Percentiles rank a stretch among this genome's conserved stretches.
phyloP scores from a whole-genome alignment of 805 yeast species.

The Ascoidea rubescens region DNA sequence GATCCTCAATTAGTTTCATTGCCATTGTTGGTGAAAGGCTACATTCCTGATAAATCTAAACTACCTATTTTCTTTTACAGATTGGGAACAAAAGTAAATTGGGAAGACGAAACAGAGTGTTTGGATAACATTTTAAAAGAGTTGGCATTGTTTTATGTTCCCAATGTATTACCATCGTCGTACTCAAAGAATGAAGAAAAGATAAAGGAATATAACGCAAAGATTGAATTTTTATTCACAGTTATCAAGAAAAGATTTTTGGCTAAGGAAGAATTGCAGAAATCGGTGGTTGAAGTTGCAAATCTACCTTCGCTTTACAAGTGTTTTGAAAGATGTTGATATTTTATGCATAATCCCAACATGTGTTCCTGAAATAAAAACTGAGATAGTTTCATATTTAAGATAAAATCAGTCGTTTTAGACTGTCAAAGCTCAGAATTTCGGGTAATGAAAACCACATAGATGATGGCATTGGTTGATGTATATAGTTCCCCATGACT shows the following conservation, averaged over 20 bases:
- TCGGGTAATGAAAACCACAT: no score
- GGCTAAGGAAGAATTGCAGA: slow-evolving; percentile 39
- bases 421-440: no score
- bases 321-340: slow-evolving; percentile 82
- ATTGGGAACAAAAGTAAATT: slow-evolving; percentile 44
- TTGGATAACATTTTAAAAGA: slow-evolving; percentile 50
- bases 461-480: no score
- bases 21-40: slow-evolving; percentile 57
- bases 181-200: slow-evolving; percentile 11
- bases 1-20: slow-evolving; percentile 30
- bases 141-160: slow-evolving; percentile 61
- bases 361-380: no score
- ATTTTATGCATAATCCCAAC: background rate
- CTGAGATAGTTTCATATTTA: no score
- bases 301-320: slow-evolving; percentile 81
- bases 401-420: no score
- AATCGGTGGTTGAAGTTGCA: slow-evolving; percentile 71
- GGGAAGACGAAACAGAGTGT: slow-evolving; percentile 57
- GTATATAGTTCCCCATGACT: no score
- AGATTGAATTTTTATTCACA: slow-evolving; percentile 54
- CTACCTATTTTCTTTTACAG: slow-evolving; percentile 54
- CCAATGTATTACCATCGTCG: slow-evolving; percentile 24
- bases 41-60: slow-evolving; percentile 48
- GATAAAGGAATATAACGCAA: slow-evolving; percentile 19
- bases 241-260: slow-evolving; percentile 44